Evolutionary conservation across 768 basidiomycete species (phyloP).

Genomic region (Podaxis sp.): DNA sequence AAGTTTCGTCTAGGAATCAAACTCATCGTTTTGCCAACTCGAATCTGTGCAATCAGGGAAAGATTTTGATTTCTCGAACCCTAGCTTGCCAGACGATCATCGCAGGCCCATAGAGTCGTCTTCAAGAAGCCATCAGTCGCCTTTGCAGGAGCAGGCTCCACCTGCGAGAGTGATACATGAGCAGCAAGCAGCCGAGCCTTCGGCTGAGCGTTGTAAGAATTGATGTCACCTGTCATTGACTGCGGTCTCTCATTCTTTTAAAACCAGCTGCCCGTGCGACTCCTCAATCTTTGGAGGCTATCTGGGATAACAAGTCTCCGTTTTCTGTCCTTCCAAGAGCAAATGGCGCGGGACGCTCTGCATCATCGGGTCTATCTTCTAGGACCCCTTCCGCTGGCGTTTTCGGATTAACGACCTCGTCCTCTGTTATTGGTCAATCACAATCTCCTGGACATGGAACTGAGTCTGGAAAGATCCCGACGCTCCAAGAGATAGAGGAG

Average conservation of each 20-base stretch:
- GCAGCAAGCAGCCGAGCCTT: constrained; percentile 4
- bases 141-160: constrained; percentile 24
- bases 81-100: constrained; percentile 30
- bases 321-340: constrained; percentile 64
- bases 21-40: constrained; percentile 4
- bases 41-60: constrained; percentile 53
- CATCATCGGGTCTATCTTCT: constrained; percentile 12
- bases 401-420: constrained; percentile 29
- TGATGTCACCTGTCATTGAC: not conserved
- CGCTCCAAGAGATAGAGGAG: constrained; percentile 79
- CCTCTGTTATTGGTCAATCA: constrained; percentile 30
- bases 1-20: not conserved
- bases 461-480: constrained; percentile 43
- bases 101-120: constrained; percentile 19
- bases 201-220: constrained; percentile 4
- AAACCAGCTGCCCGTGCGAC: constrained; percentile 37
- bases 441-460: constrained; percentile 29
- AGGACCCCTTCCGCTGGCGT: constrained; percentile 25
- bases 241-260: constrained; percentile 14
- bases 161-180: constrained; percentile 17
- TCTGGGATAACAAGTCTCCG: constrained; percentile 82
- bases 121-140: constrained; percentile 21
- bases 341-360: constrained; percentile 47
- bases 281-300: constrained; percentile 60
- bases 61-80: constrained; percentile 85